Conservation (phyloP, 2,329 filamentous ascomycete genomes). For the Calonectria ilicicola region DNA sequence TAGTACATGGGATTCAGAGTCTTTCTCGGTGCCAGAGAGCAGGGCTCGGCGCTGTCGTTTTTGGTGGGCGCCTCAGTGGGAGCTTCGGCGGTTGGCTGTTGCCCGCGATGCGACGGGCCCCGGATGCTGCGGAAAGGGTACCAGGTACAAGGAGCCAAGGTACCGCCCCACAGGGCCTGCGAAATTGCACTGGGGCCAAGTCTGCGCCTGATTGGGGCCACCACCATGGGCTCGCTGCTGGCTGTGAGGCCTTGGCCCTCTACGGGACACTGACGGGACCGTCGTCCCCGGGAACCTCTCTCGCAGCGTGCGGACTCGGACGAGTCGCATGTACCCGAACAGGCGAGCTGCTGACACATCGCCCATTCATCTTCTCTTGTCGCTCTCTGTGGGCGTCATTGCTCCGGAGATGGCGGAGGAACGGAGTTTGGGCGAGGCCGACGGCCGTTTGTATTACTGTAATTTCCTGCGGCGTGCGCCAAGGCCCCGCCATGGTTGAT, state of each 20-base stretch:
- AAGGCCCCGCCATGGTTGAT: constrained; percentile 33
- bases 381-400: background rate
- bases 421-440: constrained; percentile 42
- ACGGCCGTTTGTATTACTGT: constrained; percentile 38
- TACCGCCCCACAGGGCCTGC: constrained; percentile 34
- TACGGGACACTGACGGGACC: constrained; percentile 17
- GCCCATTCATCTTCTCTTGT: background rate
- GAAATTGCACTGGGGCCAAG: constrained; percentile 43
- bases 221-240: constrained; percentile 15
- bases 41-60: background rate
- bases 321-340: constrained; percentile 29
- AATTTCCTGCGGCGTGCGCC: constrained; percentile 42
- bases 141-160: constrained; percentile 39
- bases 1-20: constrained; percentile 5
- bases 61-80: constrained; percentile 10
- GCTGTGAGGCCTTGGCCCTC: constrained; percentile 23
- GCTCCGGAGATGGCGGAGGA: constrained; percentile 36
- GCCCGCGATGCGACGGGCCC: constrained; percentile 23
- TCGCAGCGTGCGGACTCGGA: constrained; percentile 24
- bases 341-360: constrained; percentile 38
- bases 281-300: constrained; percentile 30
- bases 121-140: constrained; percentile 46
- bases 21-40: background rate
- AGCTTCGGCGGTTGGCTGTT: constrained; percentile 13
- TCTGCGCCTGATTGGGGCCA: constrained; percentile 36